A percentile compares a stretch with the other conserved stretches of the same genome.
Conservation (phyloP, 1,139 yeast species). For the Protomyces gravidus region DNA sequence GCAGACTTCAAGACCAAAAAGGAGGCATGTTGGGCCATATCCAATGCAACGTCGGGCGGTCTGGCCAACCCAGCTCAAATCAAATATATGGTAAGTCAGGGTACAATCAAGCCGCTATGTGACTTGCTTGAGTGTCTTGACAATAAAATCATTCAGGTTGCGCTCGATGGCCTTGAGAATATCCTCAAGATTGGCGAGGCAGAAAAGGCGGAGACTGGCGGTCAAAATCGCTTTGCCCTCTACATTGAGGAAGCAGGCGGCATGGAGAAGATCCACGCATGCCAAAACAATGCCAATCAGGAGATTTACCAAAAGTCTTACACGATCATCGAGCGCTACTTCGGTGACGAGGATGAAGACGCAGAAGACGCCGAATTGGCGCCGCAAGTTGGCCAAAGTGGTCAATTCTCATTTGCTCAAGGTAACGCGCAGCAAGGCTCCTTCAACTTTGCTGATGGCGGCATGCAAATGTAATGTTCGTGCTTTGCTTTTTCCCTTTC, state of each 20-base stretch:
- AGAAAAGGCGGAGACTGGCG: conserved; percentile 74
- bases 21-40: conserved; percentile 99
- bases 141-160: conserved; percentile 86
- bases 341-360: conserved; percentile 74
- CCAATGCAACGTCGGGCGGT: conserved; percentile 96
- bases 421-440: conserved; percentile 29
- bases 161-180: conserved; percentile 90
- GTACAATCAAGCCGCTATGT: conserved; percentile 95
- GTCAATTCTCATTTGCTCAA: conserved; percentile 77
- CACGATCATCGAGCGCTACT: conserved; percentile 82
- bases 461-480: conserved; percentile 27
- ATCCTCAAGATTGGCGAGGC: conserved; percentile 90
- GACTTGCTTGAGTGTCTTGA: conserved; percentile 85
- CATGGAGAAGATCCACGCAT: conserved; percentile 89
- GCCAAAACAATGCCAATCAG: conserved; percentile 88
- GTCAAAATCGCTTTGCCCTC: conserved; percentile 79
- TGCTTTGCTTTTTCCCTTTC: background rate
- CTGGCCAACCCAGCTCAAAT: conserved; percentile 88
- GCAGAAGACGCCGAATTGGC: conserved; percentile 75
- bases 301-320: conserved; percentile 89
- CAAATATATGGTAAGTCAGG: conserved; percentile 85
- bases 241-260: conserved; percentile 98
- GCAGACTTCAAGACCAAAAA: conserved; percentile 95
- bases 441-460: conserved; percentile 20
- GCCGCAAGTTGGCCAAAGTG: conserved; percentile 60